Base-by-base conservation (phyloP, 1,139 yeast genomes). In the Debaryomyces udenii region DNA sequence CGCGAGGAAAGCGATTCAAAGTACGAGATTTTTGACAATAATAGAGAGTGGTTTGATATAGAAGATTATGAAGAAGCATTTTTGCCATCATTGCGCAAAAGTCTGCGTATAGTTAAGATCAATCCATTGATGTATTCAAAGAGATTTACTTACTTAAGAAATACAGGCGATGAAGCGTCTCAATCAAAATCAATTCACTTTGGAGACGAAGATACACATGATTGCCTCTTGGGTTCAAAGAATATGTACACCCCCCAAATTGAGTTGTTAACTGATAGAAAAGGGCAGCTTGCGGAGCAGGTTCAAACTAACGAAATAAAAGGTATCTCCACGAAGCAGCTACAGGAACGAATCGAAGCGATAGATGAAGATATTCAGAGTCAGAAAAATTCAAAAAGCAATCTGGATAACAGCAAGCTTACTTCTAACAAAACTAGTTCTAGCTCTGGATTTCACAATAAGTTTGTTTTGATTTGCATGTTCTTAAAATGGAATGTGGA, bases 41-140 rank as follows among this genome's bases (percentile, higher is more conserved):
- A 71, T 42, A 44, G 48, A 13, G 54, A 55, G 35, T 74, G 79
- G 79, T 69, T 67, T 47, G 78, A 74, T 49, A 47, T 62, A 7
- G 63, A 63, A 38, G 78, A 73, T 48, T 73, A 56, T 43, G 72
- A 68, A 45, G 78, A 73, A 39, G 70, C 68, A 0, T 68, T 63
- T 36, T 45, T 56, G 2, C 64, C 71, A 0, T 48, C 70, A 1
- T 50, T 68, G 22, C 45, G 44, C 6, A 48, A 57, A 3, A 45
- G 60, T 33, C 53, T 51, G 3, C 49, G 66, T 16, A 43, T 41
- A 1, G 61, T 70, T 4, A 49, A 48, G 3, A 54, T 69, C 7
- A 49, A 54, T 28, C 78, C 78, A 3, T 54, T 73, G 39, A 45
- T 71, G 49, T 68, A 51, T 50, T 60, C 74, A 24, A 61, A 66